Base-by-base conservation (phyloP, 768 basidiomycete species). In the Albatrellus ellisii region DNA sequence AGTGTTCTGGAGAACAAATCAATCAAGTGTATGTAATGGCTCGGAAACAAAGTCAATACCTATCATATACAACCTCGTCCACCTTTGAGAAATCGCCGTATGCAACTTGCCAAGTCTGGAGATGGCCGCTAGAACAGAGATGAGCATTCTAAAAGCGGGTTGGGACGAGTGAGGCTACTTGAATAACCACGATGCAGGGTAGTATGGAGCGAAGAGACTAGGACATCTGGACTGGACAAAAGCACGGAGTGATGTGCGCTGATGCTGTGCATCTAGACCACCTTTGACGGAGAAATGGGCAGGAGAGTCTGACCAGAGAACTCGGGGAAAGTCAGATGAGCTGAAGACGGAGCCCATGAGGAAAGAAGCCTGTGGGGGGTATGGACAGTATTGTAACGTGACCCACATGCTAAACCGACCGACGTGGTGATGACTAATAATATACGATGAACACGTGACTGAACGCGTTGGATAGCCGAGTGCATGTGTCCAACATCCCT, bases 61-160 rank as follows among this genome's bases (percentile, higher is more conserved):
- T 66, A 38, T 71, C 61, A 54, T 79, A 82, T 42, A 59, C 62
- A 44, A 82, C 65, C 29, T 56, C 59, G 55, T 80, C 73, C 26
- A 62, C 60, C 44, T 67, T 68, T 2, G 74, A 70, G 49, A 80
- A 79, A 52, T 80, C 67, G 3, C 75, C 77, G 4, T 73, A 24
- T 1, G 75, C 74, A 41, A 69, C 71, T 41, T 76, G 77, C 12
- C 72, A 53, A 1, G 79, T 80, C 49, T 80, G 78, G 8, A 79
- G 48, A 55, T 82, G 77, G 54, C 77, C 78, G 43, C 21, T 12
- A 17, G 22, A 17, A 9, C 12, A 32, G 32, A 26, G 29, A 31
- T 48, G 25, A 31, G 15, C 17, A 37, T 1, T 17, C 36, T n/a
- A 20, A 35, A 10, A 34, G 18, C 6, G 31, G 15, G 21, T 15